phyloP scores from a whole-genome alignment of 139 green algal species.

The Edaphochlamys debaryana region DNA sequence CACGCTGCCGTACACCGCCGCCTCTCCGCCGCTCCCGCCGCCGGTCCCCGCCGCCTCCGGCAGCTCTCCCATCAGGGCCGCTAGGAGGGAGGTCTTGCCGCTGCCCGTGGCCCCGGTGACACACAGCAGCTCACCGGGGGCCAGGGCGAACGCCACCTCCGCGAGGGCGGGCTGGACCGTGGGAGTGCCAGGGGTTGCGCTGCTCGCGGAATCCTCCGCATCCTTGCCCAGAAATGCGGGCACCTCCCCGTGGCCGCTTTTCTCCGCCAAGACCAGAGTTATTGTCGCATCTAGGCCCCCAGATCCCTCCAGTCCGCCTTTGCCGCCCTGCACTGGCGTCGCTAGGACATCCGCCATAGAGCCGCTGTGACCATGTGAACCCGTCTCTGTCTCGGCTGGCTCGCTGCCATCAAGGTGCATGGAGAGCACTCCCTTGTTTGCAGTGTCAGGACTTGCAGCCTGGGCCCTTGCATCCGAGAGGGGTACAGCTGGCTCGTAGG shows the following conservation, averaged over 20 bases:
- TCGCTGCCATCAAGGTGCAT: background rate
- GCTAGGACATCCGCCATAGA: too few relatives aligned
- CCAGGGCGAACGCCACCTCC: slow-evolving; percentile 55
- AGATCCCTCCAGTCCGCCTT: too few relatives aligned
- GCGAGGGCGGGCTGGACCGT: slow-evolving; percentile 31
- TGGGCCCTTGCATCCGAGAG: slow-evolving; percentile 14
- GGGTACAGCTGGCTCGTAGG: too few relatives aligned
- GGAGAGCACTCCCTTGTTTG: too few relatives aligned
- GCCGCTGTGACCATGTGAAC: too few relatives aligned
- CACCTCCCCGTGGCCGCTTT: too few relatives aligned
- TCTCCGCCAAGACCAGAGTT: too few relatives aligned
- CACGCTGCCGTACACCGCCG: slow-evolving; percentile 21
- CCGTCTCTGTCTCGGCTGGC: too few relatives aligned
- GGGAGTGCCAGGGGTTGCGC: background rate
- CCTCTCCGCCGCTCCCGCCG: background rate
- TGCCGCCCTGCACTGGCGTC: too few relatives aligned
- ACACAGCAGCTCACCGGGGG: slow-evolving; percentile 74
- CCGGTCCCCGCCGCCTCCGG: background rate
- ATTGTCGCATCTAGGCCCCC: too few relatives aligned
- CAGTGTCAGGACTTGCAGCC: too few relatives aligned
- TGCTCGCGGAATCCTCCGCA: background rate
- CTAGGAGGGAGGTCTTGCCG: slow-evolving; percentile 85
- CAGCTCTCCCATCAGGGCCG: slow-evolving; percentile 84
- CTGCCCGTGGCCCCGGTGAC: slow-evolving; percentile 68
- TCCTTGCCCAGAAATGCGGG: background rate